phyloP scores from a whole-genome alignment of 768 basidiomycete genomes.

The Amanita rubescens region DNA sequence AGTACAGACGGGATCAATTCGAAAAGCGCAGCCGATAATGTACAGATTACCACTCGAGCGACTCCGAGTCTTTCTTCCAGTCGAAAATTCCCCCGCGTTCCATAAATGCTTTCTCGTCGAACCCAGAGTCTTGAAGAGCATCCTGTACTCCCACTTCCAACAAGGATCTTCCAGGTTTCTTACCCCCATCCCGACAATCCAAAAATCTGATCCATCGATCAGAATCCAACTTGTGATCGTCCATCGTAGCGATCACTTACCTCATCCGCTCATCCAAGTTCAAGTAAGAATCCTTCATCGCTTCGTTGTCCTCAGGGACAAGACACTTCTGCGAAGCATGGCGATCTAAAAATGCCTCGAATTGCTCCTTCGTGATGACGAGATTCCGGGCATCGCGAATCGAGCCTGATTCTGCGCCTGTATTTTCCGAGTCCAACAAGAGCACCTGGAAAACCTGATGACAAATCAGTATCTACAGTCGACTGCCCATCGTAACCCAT shows the following conservation, averaged over 20 bases:
- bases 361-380: slow-evolving; percentile 25
- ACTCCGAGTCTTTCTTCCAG: slow-evolving; percentile 19
- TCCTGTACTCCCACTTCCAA: slow-evolving; percentile 26
- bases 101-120: slow-evolving; percentile 24
- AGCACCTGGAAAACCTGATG: slow-evolving; percentile 19
- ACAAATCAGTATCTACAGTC: background rate
- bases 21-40: no score
- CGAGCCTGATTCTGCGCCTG: slow-evolving; percentile 8
- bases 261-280: slow-evolving; percentile 30
- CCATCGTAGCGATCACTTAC: slow-evolving; percentile 9
- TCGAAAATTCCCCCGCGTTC: slow-evolving; percentile 28
- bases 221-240: background rate
- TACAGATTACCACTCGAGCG: no score
- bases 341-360: slow-evolving; percentile 24
- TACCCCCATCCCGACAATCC: slow-evolving; percentile 24
- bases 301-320: slow-evolving; percentile 28
- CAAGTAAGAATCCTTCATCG: slow-evolving; percentile 32
- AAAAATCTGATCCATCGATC: slow-evolving; percentile 18
- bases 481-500: no score
- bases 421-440: slow-evolving; percentile 17
- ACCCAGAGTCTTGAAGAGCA: slow-evolving; percentile 27
- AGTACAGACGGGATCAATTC: no score
- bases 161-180: slow-evolving; percentile 23
- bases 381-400: slow-evolving; percentile 20
- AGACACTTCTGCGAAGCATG: slow-evolving; percentile 20